phyloP scores from a whole-genome alignment of 2,329 filamentous ascomycete species.

The Mycosphaerelloides madeirae region DNA sequence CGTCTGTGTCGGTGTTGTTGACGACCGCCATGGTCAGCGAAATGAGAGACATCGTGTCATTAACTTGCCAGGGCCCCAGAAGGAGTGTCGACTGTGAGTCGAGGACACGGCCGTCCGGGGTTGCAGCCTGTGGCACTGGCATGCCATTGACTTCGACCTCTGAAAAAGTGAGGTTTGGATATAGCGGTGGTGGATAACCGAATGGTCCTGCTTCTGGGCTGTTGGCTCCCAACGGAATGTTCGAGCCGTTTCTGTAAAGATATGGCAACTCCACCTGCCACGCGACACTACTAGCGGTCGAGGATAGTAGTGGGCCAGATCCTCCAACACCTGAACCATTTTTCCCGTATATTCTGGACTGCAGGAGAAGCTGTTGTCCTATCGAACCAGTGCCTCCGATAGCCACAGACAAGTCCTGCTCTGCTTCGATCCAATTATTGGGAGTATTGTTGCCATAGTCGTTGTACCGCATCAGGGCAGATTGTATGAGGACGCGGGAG shows the following conservation, averaged over 20 bases:
- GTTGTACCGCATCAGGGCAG: conserved; percentile 49
- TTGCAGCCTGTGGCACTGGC: background rate
- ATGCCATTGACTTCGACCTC: background rate
- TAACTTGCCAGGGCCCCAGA: conserved; percentile 69
- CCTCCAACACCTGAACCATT: conserved; percentile 55
- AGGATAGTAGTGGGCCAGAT: conserved; percentile 56
- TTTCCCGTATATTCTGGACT: conserved; percentile 68
- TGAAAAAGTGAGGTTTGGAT: conserved; percentile 70
- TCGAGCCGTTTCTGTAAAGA: conserved; percentile 51
- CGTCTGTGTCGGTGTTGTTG: conserved; percentile 56
- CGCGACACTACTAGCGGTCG: conserved; percentile 51
- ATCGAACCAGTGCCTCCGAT: conserved; percentile 50
- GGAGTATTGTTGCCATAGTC: conserved; percentile 51
- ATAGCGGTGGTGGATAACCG: conserved; percentile 70
- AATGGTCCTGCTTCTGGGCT: conserved; percentile 40
- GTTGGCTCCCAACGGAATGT: conserved; percentile 52
- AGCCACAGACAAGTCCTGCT: conserved; percentile 65
- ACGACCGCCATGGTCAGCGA: conserved; percentile 78
- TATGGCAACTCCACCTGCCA: conserved; percentile 59
- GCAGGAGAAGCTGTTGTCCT: conserved; percentile 56
- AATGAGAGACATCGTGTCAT: conserved; percentile 67
- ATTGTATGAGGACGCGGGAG: conserved; percentile 55
- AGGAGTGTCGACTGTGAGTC: conserved; percentile 56
- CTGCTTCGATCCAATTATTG: conserved; percentile 58
- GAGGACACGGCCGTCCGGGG: background rate